phyloP scores from a whole-genome alignment of 2,329 filamentous ascomycete species.

The Hymenoscyphus fructigenus region DNA sequence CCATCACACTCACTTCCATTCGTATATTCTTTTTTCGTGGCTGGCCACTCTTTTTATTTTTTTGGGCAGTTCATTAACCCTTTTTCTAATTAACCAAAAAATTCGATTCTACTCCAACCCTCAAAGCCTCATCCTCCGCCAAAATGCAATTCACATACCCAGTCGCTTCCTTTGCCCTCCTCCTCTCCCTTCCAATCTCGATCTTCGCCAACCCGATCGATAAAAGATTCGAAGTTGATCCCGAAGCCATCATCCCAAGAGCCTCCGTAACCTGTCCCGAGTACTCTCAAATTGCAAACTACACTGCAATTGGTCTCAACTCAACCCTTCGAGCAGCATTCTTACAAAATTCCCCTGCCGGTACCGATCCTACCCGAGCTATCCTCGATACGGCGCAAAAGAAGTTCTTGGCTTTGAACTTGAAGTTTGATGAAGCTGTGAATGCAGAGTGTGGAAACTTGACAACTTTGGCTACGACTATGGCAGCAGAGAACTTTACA shows the following conservation, averaged over 20 bases:
- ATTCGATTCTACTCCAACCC: neutral
- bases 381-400: slow-evolving; percentile 43
- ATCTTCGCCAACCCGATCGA: neutral
- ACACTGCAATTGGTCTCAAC: slow-evolving; percentile 47
- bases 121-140: neutral
- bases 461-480: slow-evolving; percentile 44
- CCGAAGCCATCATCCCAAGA: neutral
- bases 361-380: slow-evolving; percentile 40
- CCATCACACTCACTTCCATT: slow-evolving; percentile 10
- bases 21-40: slow-evolving; percentile 12
- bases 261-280: slow-evolving; percentile 38
- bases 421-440: slow-evolving; percentile 42
- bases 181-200: slow-evolving; percentile 7
- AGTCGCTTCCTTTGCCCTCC: slow-evolving; percentile 5
- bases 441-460: slow-evolving; percentile 48
- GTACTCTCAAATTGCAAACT: slow-evolving; percentile 47
- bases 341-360: slow-evolving; percentile 43
- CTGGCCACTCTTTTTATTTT: slow-evolving; percentile 16
- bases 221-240: neutral
- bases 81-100: neutral
- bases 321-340: slow-evolving; percentile 47
- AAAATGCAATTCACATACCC: slow-evolving; percentile 11
- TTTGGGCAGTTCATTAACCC: neutral
- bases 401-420: slow-evolving; percentile 36
- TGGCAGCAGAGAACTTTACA: slow-evolving; percentile 47